Evolutionary conservation across 441 rosid species (phyloP).

Genomic region (Euphorbia corollata): DNA sequence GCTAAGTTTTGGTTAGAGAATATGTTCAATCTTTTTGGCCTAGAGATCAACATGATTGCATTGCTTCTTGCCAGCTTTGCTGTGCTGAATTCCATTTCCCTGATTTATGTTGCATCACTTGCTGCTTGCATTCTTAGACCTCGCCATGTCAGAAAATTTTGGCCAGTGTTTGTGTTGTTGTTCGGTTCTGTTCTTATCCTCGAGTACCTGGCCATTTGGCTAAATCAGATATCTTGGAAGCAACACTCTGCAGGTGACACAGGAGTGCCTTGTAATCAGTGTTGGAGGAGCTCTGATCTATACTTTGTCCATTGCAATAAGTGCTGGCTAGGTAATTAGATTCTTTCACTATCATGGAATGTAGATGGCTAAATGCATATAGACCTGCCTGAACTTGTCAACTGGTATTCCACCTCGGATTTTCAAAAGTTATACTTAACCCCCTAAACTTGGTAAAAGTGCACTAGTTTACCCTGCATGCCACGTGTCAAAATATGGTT

Average conservation of each 20-base stretch:
- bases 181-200: conserved; percentile 68
- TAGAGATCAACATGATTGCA: conserved; percentile 93
- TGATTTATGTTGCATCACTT: conserved; percentile 77
- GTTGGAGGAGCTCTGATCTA: conserved; percentile 68
- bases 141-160: conserved; percentile 53
- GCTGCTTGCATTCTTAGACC: conserved; percentile 72
- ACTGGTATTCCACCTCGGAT: too few species aligned
- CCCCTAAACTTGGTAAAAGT: too few species aligned
- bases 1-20: conserved; percentile 88
- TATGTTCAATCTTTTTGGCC: conserved; percentile 87
- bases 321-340: conserved; percentile 82
- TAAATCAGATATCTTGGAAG: conserved; percentile 35
- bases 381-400: too few species aligned
- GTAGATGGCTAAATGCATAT: too few species aligned
- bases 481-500: too few species aligned
- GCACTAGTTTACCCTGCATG: too few species aligned
- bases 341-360: not conserved
- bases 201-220: conserved; percentile 77
- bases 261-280: conserved; percentile 61
- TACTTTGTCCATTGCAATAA: conserved; percentile 59
- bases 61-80: conserved; percentile 92
- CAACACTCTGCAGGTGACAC: conserved; percentile 35
- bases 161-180: conserved; percentile 75
- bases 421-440: too few species aligned
- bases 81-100: conserved; percentile 75